Evolutionary conservation across 1,284 basidiomycete species (phyloP).

Genomic region (Stereum hirsutum): DNA sequence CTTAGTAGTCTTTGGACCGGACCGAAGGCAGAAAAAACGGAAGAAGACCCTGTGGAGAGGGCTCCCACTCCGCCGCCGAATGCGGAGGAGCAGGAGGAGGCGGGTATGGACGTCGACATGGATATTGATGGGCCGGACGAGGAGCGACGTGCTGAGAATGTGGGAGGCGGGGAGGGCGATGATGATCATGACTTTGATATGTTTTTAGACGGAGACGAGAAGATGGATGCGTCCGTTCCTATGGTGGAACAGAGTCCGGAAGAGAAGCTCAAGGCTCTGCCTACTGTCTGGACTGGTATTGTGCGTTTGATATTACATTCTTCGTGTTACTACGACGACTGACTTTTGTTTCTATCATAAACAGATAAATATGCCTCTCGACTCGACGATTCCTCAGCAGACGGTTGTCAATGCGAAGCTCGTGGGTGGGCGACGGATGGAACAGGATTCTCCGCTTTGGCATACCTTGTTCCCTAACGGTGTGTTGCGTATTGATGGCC

Average conservation of each 20-base stretch:
- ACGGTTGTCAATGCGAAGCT: constrained; percentile 64
- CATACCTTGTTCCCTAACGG: constrained; percentile 62
- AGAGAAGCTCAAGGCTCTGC: constrained; percentile 35
- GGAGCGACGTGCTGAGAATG: constrained; percentile 21
- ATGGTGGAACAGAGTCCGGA: constrained; percentile 7
- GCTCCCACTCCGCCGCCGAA: constrained; percentile 12
- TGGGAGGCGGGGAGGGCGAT: constrained; percentile 33
- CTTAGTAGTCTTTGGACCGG: constrained; percentile 57
- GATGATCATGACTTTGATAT: constrained; percentile 77
- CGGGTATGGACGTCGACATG: constrained; percentile 24
- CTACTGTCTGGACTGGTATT: constrained; percentile 63
- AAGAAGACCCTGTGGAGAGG: constrained; percentile 9
- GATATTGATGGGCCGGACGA: constrained; percentile 28
- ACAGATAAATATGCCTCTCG: constrained; percentile 71
- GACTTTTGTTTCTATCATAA: background rate
- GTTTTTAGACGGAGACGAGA: constrained; percentile 49
- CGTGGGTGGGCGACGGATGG: constrained; percentile 52
- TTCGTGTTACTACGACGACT: constrained; percentile 1
- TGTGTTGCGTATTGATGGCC: constrained; percentile 65
- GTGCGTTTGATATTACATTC: constrained; percentile 27
- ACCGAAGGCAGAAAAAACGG: constrained; percentile 11
- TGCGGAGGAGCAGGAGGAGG: constrained; percentile 26
- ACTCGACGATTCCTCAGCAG: constrained; percentile 56
- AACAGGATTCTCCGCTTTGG: constrained; percentile 53
- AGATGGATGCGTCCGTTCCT: constrained; percentile 11